phyloP scores from a whole-genome alignment of 1,284 basidiomycete species.

The Sporisorium reilianum region DNA sequence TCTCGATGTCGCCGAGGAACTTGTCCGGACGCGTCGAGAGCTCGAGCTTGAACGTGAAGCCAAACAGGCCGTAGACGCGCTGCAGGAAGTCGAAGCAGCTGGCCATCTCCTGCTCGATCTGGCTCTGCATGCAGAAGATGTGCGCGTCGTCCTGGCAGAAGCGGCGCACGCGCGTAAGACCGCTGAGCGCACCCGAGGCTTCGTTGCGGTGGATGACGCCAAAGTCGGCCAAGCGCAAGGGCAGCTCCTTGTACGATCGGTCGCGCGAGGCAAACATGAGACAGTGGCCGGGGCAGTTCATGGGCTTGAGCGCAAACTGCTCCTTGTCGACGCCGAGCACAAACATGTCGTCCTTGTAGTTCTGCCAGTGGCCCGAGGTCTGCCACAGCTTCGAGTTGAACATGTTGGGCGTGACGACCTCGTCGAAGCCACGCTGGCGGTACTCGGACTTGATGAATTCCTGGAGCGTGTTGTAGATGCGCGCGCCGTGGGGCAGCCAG shows the following conservation, averaged over 20 bases:
- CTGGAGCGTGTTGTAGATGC: conserved; percentile 94
- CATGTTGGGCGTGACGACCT: conserved; percentile 96
- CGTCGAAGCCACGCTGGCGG: conserved; percentile 72
- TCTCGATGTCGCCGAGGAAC: conserved; percentile 87
- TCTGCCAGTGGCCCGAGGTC: conserved; percentile 97
- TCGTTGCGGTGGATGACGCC: conserved; percentile 98
- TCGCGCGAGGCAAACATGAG: conserved; percentile 95
- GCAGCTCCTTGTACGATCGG: conserved; percentile 93
- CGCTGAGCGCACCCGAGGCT: conserved; percentile 92
- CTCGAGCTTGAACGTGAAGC: conserved; percentile 95
- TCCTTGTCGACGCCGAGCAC: conserved; percentile 93
- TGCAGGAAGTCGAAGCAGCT: conserved; percentile 94
- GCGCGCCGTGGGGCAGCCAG: conserved; percentile 95
- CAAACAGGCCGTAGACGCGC: conserved; percentile 90
- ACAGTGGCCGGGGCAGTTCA: conserved; percentile 99
- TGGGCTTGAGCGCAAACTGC: conserved; percentile 79
- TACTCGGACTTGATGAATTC: conserved; percentile 79
- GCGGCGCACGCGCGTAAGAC: conserved; percentile 90
- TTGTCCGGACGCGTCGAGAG: conserved; percentile 97
- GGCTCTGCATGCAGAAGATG: conserved; percentile 93
- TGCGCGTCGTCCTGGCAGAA: conserved; percentile 99
- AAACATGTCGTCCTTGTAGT: conserved; percentile 93
- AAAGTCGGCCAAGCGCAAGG: conserved; percentile 97
- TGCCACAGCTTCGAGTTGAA: conserved; percentile 97
- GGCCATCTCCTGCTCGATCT: conserved; percentile 90